These are phyloP conservation scores for Gautieria morchelliformis DNA, from an alignment of 768 basidiomycete species.

Conservation along the genomic window DNA sequence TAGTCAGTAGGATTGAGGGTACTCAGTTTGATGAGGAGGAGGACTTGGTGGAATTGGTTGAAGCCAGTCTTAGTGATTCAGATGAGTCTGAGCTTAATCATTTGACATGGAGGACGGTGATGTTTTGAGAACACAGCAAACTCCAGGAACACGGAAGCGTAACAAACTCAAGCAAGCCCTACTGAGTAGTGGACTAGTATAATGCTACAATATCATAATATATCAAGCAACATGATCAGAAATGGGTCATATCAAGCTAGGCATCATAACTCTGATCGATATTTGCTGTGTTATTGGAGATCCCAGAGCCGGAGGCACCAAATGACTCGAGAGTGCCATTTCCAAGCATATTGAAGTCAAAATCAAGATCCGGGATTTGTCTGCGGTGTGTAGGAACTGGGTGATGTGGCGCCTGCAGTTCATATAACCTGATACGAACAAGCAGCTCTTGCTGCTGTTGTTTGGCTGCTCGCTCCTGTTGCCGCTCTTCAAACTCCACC, in stretches of 20 bases:
- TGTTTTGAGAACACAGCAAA: background rate
- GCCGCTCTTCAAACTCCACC: background rate
- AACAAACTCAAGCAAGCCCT: background rate
- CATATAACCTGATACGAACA: background rate
- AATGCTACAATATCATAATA: background rate
- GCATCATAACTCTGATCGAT: no score
- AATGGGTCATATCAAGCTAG: background rate
- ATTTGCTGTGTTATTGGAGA: no score
- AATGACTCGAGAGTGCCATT: no score
- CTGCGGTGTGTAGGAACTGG: background rate
- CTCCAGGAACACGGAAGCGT: background rate
- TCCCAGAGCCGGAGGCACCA: no score
- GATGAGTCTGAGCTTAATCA: background rate
- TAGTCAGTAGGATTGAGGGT: constrained; percentile 2
- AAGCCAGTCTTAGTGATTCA: constrained; percentile 1
- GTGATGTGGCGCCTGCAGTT: background rate
- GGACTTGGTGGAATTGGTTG: constrained; percentile 17
- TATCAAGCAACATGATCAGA: background rate
- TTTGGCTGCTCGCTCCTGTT: background rate
- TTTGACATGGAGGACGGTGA: background rate
- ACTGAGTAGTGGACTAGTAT: background rate
- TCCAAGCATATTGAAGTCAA: no score
- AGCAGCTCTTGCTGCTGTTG: background rate
- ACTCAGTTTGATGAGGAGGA: background rate
- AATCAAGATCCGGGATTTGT: background rate